A percentile compares a stretch with the other conserved stretches of the same genome.
phyloP scores from a whole-genome alignment of 805 yeast species.

The Candida methanosorbosa region DNA sequence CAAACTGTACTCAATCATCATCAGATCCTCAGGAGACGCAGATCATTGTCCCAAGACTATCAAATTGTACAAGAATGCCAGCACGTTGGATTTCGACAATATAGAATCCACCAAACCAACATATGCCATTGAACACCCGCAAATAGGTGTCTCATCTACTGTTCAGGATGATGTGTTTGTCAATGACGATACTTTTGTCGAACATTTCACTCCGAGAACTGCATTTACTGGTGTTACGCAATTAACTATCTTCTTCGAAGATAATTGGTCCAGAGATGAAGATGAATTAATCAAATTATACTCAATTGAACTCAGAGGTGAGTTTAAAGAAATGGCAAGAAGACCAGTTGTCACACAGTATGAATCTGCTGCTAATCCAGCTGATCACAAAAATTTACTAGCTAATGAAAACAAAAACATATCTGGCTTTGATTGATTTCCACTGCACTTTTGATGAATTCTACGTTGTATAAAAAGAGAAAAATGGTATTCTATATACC shows the following conservation, averaged over 20 bases:
- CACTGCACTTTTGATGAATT: too few species aligned
- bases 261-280: constrained; percentile 55
- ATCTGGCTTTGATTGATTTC: constrained; percentile 1
- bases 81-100: constrained; percentile 64
- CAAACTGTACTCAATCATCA: constrained; percentile 61
- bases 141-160: constrained; percentile 34
- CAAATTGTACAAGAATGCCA: constrained; percentile 64
- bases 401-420: constrained; percentile 11
- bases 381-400: constrained; percentile 56
- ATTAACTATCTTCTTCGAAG: constrained; percentile 58
- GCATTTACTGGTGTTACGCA: constrained; percentile 61
- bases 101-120: constrained; percentile 40
- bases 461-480: too few species aligned
- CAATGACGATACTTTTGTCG: constrained; percentile 54
- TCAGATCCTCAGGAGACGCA: constrained; percentile 53
- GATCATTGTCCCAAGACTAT: constrained; percentile 61
- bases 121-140: constrained; percentile 55
- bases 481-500: too few species aligned
- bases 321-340: constrained; percentile 40
- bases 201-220: constrained; percentile 73
- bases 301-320: constrained; percentile 77
- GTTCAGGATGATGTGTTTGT: constrained; percentile 17
- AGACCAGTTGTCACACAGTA: constrained; percentile 74
- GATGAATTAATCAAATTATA: constrained; percentile 52
- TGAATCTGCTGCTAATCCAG: constrained; percentile 90